Base-by-base conservation (phyloP, 169 alveolate genomes). In the Cryptosporidium sp. region DNA sequence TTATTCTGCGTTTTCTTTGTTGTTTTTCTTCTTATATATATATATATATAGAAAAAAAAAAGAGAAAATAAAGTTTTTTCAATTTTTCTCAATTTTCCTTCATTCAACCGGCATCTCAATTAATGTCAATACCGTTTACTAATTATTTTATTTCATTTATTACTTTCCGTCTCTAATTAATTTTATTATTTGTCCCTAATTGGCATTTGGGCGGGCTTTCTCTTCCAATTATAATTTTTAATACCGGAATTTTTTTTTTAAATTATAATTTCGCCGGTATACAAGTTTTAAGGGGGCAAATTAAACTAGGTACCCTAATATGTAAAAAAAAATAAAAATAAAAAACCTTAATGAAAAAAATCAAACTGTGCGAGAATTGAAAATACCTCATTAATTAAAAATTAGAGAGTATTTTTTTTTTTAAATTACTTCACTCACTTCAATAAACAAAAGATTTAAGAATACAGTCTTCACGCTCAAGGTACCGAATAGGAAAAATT, bases 21-120 rank as follows among this genome's bases (percentile, higher is more conserved):
- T 56, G 37, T 56, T 56, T 10, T 56, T 56, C 67, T 56, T n/a
- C 67, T 56, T 56, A 56, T 56, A 56, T 56, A 56, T 56, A 56
- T 56, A 56, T 56, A 56, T 9, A 56, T 56, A 56, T 56, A 23
- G 2, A n/a, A 23, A 26, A n/a, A 53, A n/a, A 23, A 56, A 26
- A n/a, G 67, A 56, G 67, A 56, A 56, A 56, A 56, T 56, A 56
- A 56, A 56, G 67, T 26, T 56, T 48, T 48, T 48, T 48, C 37
- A 56, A 56, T 56, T 56, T 26, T 56, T 56, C 35, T 56, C 67
- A 56, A n/a, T 56, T 26, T 56, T 56, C 14, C 31, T n/a, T 26
- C 67, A 26, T 26, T 56, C 21, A 4, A 8, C 35, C 35, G 67
- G 67, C 67, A 56, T 56, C 67, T 56, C 18, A 56, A 56, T 56